Conservation (phyloP, 2,329 filamentous ascomycete genomes). For the Aspergillus pseudoterreus region DNA sequence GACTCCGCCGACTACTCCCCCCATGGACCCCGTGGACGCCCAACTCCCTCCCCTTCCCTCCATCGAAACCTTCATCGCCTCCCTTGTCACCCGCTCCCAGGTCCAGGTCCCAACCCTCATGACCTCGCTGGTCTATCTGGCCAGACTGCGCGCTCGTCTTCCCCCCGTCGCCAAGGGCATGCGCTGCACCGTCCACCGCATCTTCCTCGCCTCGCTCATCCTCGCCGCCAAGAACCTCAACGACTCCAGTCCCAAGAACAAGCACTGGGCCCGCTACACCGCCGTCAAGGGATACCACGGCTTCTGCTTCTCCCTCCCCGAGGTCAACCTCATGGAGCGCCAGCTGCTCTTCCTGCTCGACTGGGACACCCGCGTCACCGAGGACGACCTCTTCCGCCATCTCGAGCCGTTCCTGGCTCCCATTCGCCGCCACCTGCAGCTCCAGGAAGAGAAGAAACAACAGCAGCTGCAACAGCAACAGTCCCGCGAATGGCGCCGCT, state of each 20-base stretch:
- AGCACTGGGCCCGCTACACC: slow-evolving; percentile 98
- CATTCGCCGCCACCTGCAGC: slow-evolving; percentile 61
- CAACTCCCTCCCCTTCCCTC: slow-evolving; percentile 61
- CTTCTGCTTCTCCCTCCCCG: slow-evolving; percentile 89
- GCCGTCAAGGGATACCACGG: slow-evolving; percentile 66
- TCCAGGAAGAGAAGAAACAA: slow-evolving; percentile 47
- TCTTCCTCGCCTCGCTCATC: slow-evolving; percentile 71
- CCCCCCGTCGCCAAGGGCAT: slow-evolving; percentile 95
- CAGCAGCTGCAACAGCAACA: slow-evolving; percentile 26
- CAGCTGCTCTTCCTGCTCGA: slow-evolving; percentile 92
- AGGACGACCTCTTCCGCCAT: slow-evolving; percentile 81
- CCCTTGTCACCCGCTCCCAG: slow-evolving; percentile 86
- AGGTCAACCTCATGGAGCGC: slow-evolving; percentile 99
- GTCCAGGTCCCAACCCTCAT: slow-evolving; percentile 97
- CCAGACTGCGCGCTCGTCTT: slow-evolving; percentile 75
- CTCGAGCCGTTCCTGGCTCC: slow-evolving; percentile 85
- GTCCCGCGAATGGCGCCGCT: slow-evolving; percentile 34
- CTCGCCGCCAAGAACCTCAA: slow-evolving; percentile 94
- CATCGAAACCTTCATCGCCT: slow-evolving; percentile 85
- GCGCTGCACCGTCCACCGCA: slow-evolving; percentile 93
- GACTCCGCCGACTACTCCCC: slow-evolving; percentile 59
- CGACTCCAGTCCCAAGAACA: slow-evolving; percentile 98
- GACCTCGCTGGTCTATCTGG: slow-evolving; percentile 92
- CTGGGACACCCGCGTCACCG: slow-evolving; percentile 84
- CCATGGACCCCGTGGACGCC: slow-evolving; percentile 42